Conservation (phyloP, 345 rosid genomes). For the Balakata baccata region DNA sequence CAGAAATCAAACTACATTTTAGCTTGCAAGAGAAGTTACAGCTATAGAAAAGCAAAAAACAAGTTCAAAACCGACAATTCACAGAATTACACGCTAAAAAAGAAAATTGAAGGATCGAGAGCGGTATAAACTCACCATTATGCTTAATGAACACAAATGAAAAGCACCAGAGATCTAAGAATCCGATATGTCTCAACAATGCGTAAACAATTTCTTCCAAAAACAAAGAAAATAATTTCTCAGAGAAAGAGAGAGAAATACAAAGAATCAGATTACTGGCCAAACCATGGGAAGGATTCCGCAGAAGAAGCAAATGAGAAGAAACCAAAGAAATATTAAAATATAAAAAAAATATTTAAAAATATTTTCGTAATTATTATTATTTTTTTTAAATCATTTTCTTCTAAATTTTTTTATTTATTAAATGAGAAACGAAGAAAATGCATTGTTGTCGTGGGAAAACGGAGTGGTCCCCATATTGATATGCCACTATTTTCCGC, state of each 20-base stretch:
- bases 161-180: slow-evolving; percentile 30
- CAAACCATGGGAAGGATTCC: slow-evolving; percentile 48
- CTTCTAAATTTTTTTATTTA: not conserved
- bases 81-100: not conserved
- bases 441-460: slow-evolving; percentile 24
- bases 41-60: not conserved
- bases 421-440: not conserved
- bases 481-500: not conserved
- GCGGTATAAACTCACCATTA: slow-evolving; percentile 37
- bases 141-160: not conserved
- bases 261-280: slow-evolving; percentile 42
- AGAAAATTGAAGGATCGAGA: not conserved
- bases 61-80: not conserved
- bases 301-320: slow-evolving; percentile 48
- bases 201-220: slow-evolving; percentile 22
- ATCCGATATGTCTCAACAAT: slow-evolving; percentile 30
- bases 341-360: slow-evolving; percentile 12
- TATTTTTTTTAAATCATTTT: not conserved
- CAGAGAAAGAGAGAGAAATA: slow-evolving; percentile 28
- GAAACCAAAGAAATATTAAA: slow-evolving; percentile 40
- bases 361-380: not conserved
- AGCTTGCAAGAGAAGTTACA: slow-evolving; percentile 7
- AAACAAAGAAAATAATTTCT: not conserved
- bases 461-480: slow-evolving; percentile 17
- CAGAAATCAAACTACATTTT: slow-evolving; percentile 32